Evolutionary conservation across 164 flowering plant species (phyloP).

Genomic region (Liriodendron chinense): DNA sequence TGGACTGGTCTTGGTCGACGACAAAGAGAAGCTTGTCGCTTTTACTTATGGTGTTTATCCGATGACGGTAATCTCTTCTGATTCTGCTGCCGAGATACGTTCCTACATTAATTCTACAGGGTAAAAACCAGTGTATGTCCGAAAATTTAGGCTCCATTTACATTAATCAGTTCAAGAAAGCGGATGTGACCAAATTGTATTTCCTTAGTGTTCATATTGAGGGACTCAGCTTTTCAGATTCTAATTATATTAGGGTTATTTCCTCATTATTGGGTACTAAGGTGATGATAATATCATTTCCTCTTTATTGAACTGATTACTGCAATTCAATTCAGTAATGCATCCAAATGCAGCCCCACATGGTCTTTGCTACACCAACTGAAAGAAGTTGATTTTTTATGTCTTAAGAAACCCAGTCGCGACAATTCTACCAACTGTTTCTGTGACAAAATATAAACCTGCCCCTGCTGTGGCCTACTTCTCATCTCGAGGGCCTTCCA

Average conservation of each 20-base stretch:
- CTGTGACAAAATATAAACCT: slow-evolving; percentile 41
- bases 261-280: not conserved
- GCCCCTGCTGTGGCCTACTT: slow-evolving; percentile 65
- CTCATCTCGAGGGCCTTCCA: slow-evolving; percentile 74
- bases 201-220: no score
- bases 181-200: no score
- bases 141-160: no score
- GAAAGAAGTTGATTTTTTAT: not conserved
- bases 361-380: not conserved
- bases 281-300: not conserved
- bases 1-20: slow-evolving; percentile 47
- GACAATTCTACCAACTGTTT: slow-evolving; percentile 54
- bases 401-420: slow-evolving; percentile 52
- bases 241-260: no score
- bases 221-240: no score
- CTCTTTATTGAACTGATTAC: no score
- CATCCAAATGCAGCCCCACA: no score
- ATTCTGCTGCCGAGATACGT: slow-evolving; percentile 35
- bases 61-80: slow-evolving; percentile 41
- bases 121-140: slow-evolving; percentile 24
- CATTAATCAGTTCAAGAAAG: no score
- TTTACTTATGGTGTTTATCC: slow-evolving; percentile 41
- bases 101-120: slow-evolving; percentile 66
- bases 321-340: no score
- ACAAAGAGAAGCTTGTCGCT: slow-evolving; percentile 33